phyloP scores from a whole-genome alignment of 1,284 basidiomycete genomes.

The Heterobasidion irregulare region DNA sequence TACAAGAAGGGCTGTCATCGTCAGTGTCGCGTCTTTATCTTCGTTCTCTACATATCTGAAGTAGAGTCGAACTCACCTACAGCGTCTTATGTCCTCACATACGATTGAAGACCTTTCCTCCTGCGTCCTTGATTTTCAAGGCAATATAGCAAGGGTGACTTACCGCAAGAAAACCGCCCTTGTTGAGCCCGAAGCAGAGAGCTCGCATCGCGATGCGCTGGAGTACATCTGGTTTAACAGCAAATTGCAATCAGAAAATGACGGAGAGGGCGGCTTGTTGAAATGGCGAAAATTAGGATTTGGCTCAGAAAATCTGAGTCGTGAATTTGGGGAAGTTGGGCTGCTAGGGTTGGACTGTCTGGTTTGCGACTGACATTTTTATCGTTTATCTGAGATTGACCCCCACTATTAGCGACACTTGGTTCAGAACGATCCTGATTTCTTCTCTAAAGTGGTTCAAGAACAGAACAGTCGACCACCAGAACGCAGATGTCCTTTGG shows the following conservation, averaged over 20 bases:
- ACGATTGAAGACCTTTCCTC: slow-evolving; percentile 81
- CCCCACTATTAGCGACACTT: slow-evolving; percentile 47
- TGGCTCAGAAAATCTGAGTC: slow-evolving; percentile 67
- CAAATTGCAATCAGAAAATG: slow-evolving; percentile 43
- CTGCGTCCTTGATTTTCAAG: slow-evolving; percentile 88
- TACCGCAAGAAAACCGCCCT: slow-evolving; percentile 74
- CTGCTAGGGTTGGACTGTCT: slow-evolving; percentile 83
- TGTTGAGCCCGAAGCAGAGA: slow-evolving; percentile 63
- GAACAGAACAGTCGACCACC: slow-evolving; percentile 79
- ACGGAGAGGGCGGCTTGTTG: slow-evolving; percentile 35
- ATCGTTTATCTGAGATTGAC: background rate
- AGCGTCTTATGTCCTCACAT: slow-evolving; percentile 85
- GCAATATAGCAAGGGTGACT: slow-evolving; percentile 77
- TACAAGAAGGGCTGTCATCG: slow-evolving; percentile 78
- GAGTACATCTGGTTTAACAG: slow-evolving; percentile 68
- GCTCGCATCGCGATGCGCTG: slow-evolving; percentile 54
- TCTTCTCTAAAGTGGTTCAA: slow-evolving; percentile 80
- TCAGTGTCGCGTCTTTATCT: slow-evolving; percentile 23
- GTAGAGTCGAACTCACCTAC: background rate
- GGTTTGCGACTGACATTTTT: slow-evolving; percentile 31
- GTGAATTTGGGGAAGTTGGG: slow-evolving; percentile 81
- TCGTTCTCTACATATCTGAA: slow-evolving; percentile 1
- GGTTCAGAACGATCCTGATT: slow-evolving; percentile 63
- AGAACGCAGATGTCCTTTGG: slow-evolving; percentile 80
- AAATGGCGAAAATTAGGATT: slow-evolving; percentile 84